Percentiles rank a stretch among this genome's conserved stretches.
These are phyloP conservation scores for Acrocalymma vagum DNA, from an alignment of 2,329 filamentous ascomycete species.

Conservation along the genomic window DNA sequence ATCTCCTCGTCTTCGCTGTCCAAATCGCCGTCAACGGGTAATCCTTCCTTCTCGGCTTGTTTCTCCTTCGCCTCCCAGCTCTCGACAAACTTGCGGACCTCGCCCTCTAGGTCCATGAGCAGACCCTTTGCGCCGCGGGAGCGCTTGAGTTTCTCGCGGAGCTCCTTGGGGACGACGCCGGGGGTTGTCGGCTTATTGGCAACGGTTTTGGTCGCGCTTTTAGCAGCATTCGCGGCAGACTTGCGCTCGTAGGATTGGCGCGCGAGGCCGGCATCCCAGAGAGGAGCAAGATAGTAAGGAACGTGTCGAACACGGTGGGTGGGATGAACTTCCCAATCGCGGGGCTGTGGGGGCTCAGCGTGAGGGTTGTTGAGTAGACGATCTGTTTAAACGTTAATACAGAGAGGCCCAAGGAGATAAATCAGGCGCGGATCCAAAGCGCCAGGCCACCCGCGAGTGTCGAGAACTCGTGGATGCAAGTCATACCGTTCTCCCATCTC, in stretches of 20 bases:
- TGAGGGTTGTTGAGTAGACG: constrained; percentile 87
- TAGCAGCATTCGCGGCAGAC: constrained; percentile 42
- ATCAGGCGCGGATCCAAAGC: too few species aligned
- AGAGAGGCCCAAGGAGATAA: too few species aligned
- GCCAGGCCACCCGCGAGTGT: too few species aligned
- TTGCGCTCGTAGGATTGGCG: constrained; percentile 54
- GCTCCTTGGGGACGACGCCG: constrained; percentile 75
- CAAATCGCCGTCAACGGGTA: constrained; percentile 56
- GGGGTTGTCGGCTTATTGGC: constrained; percentile 53
- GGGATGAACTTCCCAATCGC: constrained; percentile 83
- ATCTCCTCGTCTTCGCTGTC: constrained; percentile 82
- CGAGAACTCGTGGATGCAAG: too few species aligned
- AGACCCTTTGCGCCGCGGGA: constrained; percentile 79
- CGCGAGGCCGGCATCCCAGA: constrained; percentile 74
- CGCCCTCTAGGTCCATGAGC: constrained; percentile 84
- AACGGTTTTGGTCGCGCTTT: constrained; percentile 43
- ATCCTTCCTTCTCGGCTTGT: constrained; percentile 55
- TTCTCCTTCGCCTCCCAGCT: constrained; percentile 66
- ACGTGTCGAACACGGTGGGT: constrained; percentile 81
- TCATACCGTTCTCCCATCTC: constrained; percentile 92
- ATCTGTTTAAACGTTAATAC: constrained; percentile 64
- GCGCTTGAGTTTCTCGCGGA: constrained; percentile 83
- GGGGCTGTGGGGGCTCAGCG: constrained; percentile 79
- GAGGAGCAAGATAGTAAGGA: constrained; percentile 87
- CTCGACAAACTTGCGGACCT: constrained; percentile 78